Base-by-base conservation (phyloP, 192 early-diverging fungal species). In the Umbelopsis vinacea region DNA sequence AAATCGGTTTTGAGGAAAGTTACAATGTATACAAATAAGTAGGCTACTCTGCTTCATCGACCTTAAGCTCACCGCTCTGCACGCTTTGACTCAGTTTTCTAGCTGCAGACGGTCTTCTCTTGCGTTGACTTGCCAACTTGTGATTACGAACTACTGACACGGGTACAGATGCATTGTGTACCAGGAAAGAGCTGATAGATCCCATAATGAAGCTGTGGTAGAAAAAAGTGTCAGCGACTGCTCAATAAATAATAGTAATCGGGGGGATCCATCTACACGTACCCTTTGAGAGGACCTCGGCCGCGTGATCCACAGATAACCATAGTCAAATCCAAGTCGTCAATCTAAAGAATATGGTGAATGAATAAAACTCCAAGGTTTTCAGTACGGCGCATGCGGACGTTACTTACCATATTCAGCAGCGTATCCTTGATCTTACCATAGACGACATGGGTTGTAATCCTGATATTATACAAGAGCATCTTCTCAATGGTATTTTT, bases 271-370 rank as follows among this genome's bases (percentile, higher is more conserved):
- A 2, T n/a, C n/a, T n/a, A n/a, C n/a, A 14, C 14, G 50, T 79
- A 86, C 85, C 85, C 85, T 69, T 82, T 82, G 52, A 87, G 75
- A n/a, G 83, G 71, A 19, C 79, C 76, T 52, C 79, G 75, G 6
- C 76, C 85, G 23, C 85, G 84, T 11, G 83, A 83, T 11, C 85
- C 85, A 45, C 81, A 81, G 23, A 87, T 74, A n/a, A 84, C 81
- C 55, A 84, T 84, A 0, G 83, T 83, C 38, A 87, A 45, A 24
- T 79, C 77, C 26, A 83, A 46, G 38, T 79, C 77, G 33, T 83
- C 81, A 67, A 83, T 83, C 77, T 79, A 26, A 8, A 54, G 22
- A 24, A 29, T 0, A 26, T 3, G 26, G 22, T 8, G 40, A 43
- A 43, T 43, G 38, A 40, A 40, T 40, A n/a, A n/a, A n/a, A n/a